Evolutionary conservation across 176 grass and related monocot species (phyloP).

Genomic region (Zea mays): DNA sequence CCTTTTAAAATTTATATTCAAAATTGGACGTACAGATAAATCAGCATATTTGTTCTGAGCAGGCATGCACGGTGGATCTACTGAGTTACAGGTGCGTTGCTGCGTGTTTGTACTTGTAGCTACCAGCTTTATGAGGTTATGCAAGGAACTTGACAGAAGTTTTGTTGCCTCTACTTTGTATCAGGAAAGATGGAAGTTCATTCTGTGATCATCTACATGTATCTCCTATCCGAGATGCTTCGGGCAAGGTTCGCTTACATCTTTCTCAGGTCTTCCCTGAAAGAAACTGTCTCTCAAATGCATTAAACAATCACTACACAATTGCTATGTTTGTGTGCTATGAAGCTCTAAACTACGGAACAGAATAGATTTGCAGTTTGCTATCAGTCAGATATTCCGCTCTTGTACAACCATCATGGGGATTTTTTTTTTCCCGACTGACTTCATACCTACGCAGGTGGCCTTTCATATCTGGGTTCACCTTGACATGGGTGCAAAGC

Average conservation of each 20-base stretch:
- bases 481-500: conserved; percentile 59
- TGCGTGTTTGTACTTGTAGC: conserved; percentile 12
- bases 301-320: neutral
- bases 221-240: conserved; percentile 87
- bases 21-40: conserved; percentile 63
- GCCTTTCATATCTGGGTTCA: conserved; percentile 82
- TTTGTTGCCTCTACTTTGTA: conserved; percentile 22
- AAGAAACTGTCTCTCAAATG: neutral
- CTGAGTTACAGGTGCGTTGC: conserved; percentile 71
- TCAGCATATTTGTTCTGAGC: conserved; percentile 60
- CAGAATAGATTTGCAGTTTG: neutral
- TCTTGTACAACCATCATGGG: neutral
- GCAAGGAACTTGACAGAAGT: conserved; percentile 25
- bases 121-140: conserved; percentile 6
- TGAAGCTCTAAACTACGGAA: neutral
- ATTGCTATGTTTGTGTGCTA: neutral
- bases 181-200: conserved; percentile 86
- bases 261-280: conserved; percentile 27
- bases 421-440: neutral
- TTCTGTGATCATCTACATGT: conserved; percentile 82
- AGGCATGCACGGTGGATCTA: conserved; percentile 68
- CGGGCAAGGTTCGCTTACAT: conserved; percentile 71
- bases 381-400: neutral
- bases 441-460: conserved; percentile 45
- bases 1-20: conserved; percentile 19